A percentile compares a stretch with the other conserved stretches of the same genome.
Evolutionary conservation across 495 filamentous ascomycete species (phyloP).

Genomic region (Amniculicola lignicola): DNA sequence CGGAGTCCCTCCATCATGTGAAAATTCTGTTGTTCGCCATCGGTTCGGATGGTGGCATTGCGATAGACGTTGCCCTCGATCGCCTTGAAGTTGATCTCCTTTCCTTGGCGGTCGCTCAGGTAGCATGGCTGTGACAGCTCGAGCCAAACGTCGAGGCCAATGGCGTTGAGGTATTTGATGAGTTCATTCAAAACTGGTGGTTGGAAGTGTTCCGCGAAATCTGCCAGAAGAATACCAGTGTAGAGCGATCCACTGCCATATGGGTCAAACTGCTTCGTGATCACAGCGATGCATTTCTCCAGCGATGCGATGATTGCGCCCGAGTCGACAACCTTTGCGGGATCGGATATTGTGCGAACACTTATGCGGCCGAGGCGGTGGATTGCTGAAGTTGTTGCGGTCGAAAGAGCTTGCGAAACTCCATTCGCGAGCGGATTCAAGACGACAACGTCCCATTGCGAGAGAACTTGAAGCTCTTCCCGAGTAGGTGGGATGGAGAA

Average conservation of each 20-base stretch:
- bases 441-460: conserved; percentile 50
- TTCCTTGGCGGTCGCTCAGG: conserved; percentile 19
- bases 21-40: conserved; percentile 44
- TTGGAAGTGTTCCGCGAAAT: no score
- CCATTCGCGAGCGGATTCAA: conserved; percentile 48
- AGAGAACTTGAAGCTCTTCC: conserved; percentile 41
- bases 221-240: no score
- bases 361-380: conserved; percentile 34
- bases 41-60: conserved; percentile 40
- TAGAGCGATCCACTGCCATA: conserved; percentile 16
- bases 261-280: conserved; percentile 36
- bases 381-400: conserved; percentile 34
- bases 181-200: no score
- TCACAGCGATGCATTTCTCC: conserved; percentile 41
- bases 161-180: no score
- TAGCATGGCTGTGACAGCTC: no score
- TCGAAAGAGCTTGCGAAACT: conserved; percentile 41
- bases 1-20: conserved; percentile 43
- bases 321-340: no score
- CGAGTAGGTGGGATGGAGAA: conserved; percentile 41
- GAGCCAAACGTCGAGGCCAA: no score
- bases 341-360: no score
- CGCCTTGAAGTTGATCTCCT: conserved; percentile 45
- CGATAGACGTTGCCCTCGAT: conserved; percentile 39
- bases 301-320: no score